Conservation (phyloP, 2,329 filamentous ascomycete genomes). For the Drechslerella dactyloides region DNA sequence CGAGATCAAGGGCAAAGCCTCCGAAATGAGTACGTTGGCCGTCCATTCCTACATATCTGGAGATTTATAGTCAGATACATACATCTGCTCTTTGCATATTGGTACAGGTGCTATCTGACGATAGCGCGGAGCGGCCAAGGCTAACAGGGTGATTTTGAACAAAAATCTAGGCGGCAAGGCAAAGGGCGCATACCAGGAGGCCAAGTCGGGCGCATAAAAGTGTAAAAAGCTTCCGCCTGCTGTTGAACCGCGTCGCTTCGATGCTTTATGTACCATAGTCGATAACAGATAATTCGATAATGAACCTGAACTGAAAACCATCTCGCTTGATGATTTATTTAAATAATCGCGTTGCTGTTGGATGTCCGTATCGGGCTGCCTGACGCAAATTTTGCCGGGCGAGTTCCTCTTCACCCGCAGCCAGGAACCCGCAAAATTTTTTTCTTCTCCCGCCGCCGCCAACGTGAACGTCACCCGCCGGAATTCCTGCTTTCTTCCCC, state of each 20-base stretch:
- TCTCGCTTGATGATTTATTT: neutral
- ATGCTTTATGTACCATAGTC: too few relatives aligned
- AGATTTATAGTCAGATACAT: neutral
- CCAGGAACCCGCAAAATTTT: neutral
- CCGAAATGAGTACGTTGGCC: slow-evolving; percentile 32
- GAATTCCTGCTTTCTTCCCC: slow-evolving; percentile 13
- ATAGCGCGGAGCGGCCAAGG: slow-evolving; percentile 4
- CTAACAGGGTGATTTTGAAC: slow-evolving; percentile 28
- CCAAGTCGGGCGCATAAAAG: slow-evolving; percentile 13
- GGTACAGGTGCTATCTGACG: slow-evolving; percentile 13
- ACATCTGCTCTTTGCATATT: too few relatives aligned
- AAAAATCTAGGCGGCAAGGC: slow-evolving; percentile 33
- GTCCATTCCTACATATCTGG: neutral
- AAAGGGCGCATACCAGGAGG: slow-evolving; percentile 38
- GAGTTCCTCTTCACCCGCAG: slow-evolving; percentile 50
- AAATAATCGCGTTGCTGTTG: neutral
- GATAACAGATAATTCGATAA: too few relatives aligned
- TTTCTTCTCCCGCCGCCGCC: slow-evolving; percentile 31
- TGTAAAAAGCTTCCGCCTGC: neutral
- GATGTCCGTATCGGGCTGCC: slow-evolving; percentile 1
- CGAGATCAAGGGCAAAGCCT: slow-evolving; percentile 29
- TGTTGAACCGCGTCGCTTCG: too few relatives aligned
- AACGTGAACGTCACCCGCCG: slow-evolving; percentile 22
- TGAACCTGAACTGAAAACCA: neutral
- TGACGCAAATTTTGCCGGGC: slow-evolving; percentile 49